Base-by-base conservation (phyloP, 768 basidiomycete species). In the Russula vinacea region DNA sequence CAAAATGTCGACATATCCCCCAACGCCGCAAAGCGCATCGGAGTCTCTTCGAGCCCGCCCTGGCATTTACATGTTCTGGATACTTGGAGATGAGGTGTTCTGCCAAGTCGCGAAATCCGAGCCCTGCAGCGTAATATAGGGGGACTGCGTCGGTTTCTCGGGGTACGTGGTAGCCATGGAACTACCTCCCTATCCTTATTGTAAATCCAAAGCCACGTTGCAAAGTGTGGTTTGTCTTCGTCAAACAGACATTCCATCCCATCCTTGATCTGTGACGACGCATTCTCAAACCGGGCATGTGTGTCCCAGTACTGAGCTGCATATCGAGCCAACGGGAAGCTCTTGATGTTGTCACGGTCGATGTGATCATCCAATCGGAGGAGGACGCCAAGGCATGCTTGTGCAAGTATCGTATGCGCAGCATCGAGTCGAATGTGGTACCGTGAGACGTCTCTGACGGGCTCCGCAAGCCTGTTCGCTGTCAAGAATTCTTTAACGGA, bases 401-500 rank as follows among this genome's bases (percentile, higher is more conserved):
- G 40, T n/a, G 40, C 56, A 22, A 56, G 56, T 32, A 56, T 56
- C 4, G 40, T 44, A 32, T 56, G 40, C 6, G 56, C 56, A 3
- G 24, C 16, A 16, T 29, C 26, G 26, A 44, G 56, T 42, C 9
- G n/a, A 44, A 58, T 49, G 16, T 26, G 35, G 26, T 58, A 49
- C 0, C 35, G 57, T 1, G 57, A 58, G 10, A 58, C 22, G 6
- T 35, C 33, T 35, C 35, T 17, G 3, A 17, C 13, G 8, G 47
- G 22, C 10, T 49, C 47, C 8, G 35, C 33, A 35, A 58, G 45
- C 1, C 57, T 45, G 22, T 17, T 6, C 3, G 57, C 49, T 7
- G 47, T 58, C 47, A 58, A 49, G 6, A 11, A 56, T 10, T 56
- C 56, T n/a, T 56, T 56, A 19, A 56, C 56, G 1, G 56, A 56